phyloP scores from a whole-genome alignment of 129 eudicot species.

The Tanacetum coccineum region DNA sequence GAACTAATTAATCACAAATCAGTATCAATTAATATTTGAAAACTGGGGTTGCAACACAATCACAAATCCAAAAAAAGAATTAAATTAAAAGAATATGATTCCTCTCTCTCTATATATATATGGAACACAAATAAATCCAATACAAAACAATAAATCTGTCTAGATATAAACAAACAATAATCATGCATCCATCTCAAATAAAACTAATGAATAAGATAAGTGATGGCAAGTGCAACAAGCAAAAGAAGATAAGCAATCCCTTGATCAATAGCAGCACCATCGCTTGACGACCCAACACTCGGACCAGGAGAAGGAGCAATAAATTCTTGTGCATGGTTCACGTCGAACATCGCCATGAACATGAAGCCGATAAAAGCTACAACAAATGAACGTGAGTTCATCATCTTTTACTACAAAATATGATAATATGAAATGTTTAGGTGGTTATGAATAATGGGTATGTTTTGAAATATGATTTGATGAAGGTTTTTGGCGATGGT shows the following conservation, averaged over 20 bases:
- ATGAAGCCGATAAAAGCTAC: conserved; percentile 35
- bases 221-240: conserved; percentile 54
- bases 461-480: neutral
- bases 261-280: conserved; percentile 66
- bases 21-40: too few relatives aligned
- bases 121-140: conserved; percentile 6
- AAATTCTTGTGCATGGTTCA: conserved; percentile 28
- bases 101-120: neutral
- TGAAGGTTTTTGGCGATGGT: conserved; percentile 13
- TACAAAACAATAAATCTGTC: neutral
- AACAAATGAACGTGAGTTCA: conserved; percentile 19
- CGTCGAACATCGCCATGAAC: conserved; percentile 36
- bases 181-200: neutral
- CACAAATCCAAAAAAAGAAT: too few relatives aligned
- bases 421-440: neutral
- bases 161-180: neutral
- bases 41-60: too few relatives aligned
- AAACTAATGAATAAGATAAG: conserved; percentile 55
- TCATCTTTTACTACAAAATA: conserved; percentile 13
- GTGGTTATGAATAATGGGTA: neutral
- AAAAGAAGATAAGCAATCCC: conserved; percentile 62
- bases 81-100: too few relatives aligned
- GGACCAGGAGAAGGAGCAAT: conserved; percentile 46
- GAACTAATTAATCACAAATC: too few relatives aligned
- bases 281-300: conserved; percentile 16